Evolutionary conservation across 371 early-diverging fungal genomes (phyloP), one percentile per base, ranked within the genome.

Genomic region (Mucor saturninus): DNA sequence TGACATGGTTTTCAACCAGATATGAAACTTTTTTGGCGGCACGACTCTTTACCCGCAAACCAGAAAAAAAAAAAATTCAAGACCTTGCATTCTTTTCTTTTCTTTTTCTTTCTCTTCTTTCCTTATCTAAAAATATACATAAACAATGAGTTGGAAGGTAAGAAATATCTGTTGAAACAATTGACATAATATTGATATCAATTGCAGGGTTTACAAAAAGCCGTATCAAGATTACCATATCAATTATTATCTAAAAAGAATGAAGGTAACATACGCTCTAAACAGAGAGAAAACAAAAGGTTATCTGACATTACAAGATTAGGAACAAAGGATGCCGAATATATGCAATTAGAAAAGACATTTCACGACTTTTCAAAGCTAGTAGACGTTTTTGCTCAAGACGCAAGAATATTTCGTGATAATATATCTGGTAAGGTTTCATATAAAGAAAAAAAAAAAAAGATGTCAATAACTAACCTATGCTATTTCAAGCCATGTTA

Each of bases 341-440:
- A 83, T 71, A 64, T 71, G 28, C 82, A 77, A n/a, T 67, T 91
- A 53, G 85, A 88, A 61, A 79, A 76, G 37, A 70, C 79, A 35
- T 89, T 93, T 63, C 84, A 82, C 56, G 72, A 81, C 5, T 71
- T 89, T 55, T 80, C 86, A 9, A 78, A 79, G 51, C 59, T 73
- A n/a, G 84, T 89, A 9, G 74, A 77, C 32, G 76, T 73, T 54
- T 77, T 95, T 1, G 65, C 85, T 26, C 81, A 79, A 21, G 93
- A 93, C 56, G 88, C 92, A 11, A 73, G 79, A 56, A 84, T 86
- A 58, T 93, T 89, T 74, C 89, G 92, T 59, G 93, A 95, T 73
- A 81, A 84, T 50, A 72, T 95, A 40, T 68, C 88, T 6, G 76
- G 87, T 87, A 75, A 57, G 50, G 28, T 9, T 40, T 35, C 14